Evolutionary conservation across 768 basidiomycete species (phyloP), one percentile per base, ranked within the genome.

Genomic region (Tylopilus felleus): DNA sequence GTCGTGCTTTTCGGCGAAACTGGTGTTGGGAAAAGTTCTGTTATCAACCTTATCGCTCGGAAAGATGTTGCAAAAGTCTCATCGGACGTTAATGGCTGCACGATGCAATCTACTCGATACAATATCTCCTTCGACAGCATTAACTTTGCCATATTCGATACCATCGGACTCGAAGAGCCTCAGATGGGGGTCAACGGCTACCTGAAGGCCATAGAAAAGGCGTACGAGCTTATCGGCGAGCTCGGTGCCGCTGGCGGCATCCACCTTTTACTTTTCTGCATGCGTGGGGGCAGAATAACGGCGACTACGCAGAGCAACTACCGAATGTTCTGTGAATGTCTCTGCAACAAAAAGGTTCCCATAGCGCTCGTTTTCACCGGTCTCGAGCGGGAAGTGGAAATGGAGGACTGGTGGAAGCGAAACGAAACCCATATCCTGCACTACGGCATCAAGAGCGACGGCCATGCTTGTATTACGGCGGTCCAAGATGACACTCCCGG

Each of bases 1-100:
- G 61, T 77, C 38, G 60, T 78, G 3, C 52, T 79, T 19, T 77
- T 77, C 39, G 77, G 77, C 5, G 74, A 75, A 54, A 65, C 72
- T 1, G 74, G 77, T 19, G 55, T 67, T n/a, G 70, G 68, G 7
- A 70, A 71, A 47, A 68, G 68, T 41, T 62, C 65, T 1, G 63
- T 69, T 25, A 60, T 69, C 51, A 70, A 71, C 31, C 65, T 70
- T 21, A 68, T 71, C 49, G 67, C 68, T 10, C 65, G 49, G 13
- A 10, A 21, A 22, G 12, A 53, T 2, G 17, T 70, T 16, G 68
- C 68, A 25, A 25, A 48, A 23, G 68, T 69, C 19, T 70, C 68
- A 36, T 60, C 57, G 8, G 59, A 65, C 8, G 66, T 71, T 1
- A 49, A 59, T 0, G 73, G 74, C 1, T 74, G 69, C 53, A 78